A percentile compares a stretch with the other conserved stretches of the same genome.
Evolutionary conservation across 164 flowering plant species (phyloP).

Genomic region (Macadamia integrifolia): DNA sequence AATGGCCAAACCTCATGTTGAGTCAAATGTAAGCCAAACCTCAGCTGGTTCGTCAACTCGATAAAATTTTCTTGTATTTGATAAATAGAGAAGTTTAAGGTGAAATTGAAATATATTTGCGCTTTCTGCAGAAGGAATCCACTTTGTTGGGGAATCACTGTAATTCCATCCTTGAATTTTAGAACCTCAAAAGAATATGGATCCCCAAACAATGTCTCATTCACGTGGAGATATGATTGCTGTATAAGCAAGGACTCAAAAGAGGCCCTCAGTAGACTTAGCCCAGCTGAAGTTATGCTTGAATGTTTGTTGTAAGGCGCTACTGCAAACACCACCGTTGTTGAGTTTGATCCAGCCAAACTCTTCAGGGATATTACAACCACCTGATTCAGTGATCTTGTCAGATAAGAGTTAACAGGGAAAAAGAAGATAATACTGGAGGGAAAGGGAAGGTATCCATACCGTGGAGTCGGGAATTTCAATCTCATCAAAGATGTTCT

Average conservation of each 20-base stretch:
- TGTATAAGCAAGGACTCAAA: slow-evolving; percentile 44
- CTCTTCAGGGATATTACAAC: slow-evolving; percentile 49
- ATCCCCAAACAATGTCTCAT: slow-evolving; percentile 60
- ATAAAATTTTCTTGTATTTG: slow-evolving; percentile 54
- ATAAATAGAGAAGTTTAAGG: slow-evolving; percentile 66
- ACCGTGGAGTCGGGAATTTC: slow-evolving; percentile 37
- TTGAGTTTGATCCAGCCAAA: slow-evolving; percentile 39
- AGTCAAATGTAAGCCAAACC: slow-evolving; percentile 49
- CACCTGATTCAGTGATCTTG: slow-evolving; percentile 47
- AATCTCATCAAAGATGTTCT: slow-evolving; percentile 61
- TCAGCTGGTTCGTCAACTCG: slow-evolving; percentile 56
- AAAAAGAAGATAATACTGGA: background rate
- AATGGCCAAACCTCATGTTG: slow-evolving; percentile 56
- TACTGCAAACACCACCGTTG: slow-evolving; percentile 70
- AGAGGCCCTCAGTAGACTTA: slow-evolving; percentile 51
- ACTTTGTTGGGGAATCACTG: slow-evolving; percentile 59
- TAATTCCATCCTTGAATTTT: slow-evolving; percentile 77
- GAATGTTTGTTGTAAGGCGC: slow-evolving; percentile 42
- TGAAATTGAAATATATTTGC: slow-evolving; percentile 67
- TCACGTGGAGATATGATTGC: slow-evolving; percentile 44
- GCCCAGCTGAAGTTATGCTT: slow-evolving; percentile 30
- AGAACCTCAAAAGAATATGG: slow-evolving; percentile 72
- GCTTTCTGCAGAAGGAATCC: slow-evolving; percentile 71
- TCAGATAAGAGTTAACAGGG: background rate
- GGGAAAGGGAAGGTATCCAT: background rate